These are phyloP conservation scores for Capsicum baccatum DNA, from an alignment of 257 asterid species.

Conservation along the genomic window DNA sequence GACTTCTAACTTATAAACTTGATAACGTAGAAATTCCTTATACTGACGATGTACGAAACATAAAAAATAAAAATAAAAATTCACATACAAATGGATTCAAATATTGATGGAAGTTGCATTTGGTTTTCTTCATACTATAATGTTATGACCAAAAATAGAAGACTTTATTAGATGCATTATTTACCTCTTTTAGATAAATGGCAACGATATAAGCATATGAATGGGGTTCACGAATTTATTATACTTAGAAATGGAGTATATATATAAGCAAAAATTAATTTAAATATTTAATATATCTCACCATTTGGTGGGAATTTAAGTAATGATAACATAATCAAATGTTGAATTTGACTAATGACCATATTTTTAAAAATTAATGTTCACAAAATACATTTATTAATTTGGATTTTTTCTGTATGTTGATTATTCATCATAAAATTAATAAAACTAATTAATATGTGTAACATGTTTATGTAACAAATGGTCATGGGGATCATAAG, in stretches of 20 bases:
- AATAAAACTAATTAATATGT: background rate
- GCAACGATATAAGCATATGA: background rate
- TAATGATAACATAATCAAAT: background rate
- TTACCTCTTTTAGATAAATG: conserved; percentile 17
- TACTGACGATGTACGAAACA: too few relatives aligned
- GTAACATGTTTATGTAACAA: background rate
- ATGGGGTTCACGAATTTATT: background rate
- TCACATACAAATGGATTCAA: too few relatives aligned
- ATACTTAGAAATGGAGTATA: background rate
- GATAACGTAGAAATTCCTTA: too few relatives aligned
- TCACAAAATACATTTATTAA: background rate
- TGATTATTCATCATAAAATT: too few relatives aligned
- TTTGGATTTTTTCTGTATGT: background rate
- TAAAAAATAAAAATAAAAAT: too few relatives aligned
- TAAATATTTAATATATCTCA: background rate
- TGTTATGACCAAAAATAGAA: background rate
- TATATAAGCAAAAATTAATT: background rate
- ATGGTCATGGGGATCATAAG: background rate
- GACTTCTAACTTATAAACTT: too few relatives aligned
- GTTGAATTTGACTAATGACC: background rate
- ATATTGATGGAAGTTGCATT: too few relatives aligned
- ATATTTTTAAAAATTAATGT: background rate
- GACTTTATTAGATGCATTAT: conserved; percentile 3
- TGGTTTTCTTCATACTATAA: too few relatives aligned
- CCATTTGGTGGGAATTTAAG: conserved; percentile 3